These are phyloP conservation scores for Debaryomyces coudertii DNA, from an alignment of 1,139 yeast genomes.

Conservation along the genomic window DNA sequence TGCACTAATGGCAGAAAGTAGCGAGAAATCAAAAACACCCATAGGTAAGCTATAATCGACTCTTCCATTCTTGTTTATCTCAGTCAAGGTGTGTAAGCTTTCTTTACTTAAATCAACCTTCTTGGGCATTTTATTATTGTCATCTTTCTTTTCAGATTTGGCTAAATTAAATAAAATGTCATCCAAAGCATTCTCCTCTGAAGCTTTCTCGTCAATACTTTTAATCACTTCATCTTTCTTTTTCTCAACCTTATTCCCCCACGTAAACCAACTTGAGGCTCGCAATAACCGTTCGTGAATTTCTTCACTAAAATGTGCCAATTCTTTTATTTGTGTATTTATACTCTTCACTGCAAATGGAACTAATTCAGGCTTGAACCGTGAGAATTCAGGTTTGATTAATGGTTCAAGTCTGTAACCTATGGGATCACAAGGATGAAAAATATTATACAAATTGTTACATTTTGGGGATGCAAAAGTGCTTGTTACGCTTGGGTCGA, in stretches of 20 bases:
- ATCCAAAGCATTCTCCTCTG: conserved; percentile 47
- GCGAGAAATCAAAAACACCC: conserved; percentile 77
- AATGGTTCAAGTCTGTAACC: conserved; percentile 87
- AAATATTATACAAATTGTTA: conserved; percentile 68
- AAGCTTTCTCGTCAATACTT: conserved; percentile 26
- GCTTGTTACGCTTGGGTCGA: conserved; percentile 21
- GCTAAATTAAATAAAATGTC: conserved; percentile 44
- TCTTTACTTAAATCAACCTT: conserved; percentile 26
- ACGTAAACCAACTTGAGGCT: conserved; percentile 51
- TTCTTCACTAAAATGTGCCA: conserved; percentile 47
- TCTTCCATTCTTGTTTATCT: conserved; percentile 69
- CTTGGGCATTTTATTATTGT: conserved; percentile 21
- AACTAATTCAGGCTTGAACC: conserved; percentile 60
- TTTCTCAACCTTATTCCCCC: conserved; percentile 12
- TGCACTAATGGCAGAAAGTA: conserved; percentile 80
- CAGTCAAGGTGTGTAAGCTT: conserved; percentile 38
- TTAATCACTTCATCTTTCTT: conserved; percentile 16
- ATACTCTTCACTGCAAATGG: conserved; percentile 58
- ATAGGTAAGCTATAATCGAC: conserved; percentile 81
- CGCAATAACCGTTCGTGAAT: conserved; percentile 47
- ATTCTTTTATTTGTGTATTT: conserved; percentile 45
- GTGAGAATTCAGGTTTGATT: conserved; percentile 56
- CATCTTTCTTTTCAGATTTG: conserved; percentile 22
- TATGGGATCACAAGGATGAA: conserved; percentile 89
- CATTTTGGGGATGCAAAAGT: conserved; percentile 52